Percentiles rank a stretch among this genome's conserved stretches.
phyloP scores from a whole-genome alignment of 108 stramenopile species.

The Nannochloropsis gaditana region DNA sequence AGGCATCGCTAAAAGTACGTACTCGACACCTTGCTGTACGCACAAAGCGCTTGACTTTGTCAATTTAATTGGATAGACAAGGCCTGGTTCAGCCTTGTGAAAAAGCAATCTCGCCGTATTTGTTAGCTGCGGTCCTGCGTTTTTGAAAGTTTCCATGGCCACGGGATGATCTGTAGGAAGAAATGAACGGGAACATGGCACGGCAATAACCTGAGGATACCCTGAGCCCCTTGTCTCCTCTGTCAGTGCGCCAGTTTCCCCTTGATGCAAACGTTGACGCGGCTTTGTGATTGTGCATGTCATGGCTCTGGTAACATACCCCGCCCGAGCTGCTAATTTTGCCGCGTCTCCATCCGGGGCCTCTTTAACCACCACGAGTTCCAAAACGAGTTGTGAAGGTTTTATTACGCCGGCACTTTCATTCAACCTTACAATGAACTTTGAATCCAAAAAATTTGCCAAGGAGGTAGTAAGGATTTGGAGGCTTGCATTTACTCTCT shows the following conservation, averaged over 20 bases:
- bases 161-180: conserved; percentile 19
- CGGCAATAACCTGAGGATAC: neutral
- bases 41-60: neutral
- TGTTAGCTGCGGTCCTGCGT: neutral
- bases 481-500: neutral
- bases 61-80: neutral
- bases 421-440: no score
- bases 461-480: neutral
- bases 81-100: neutral
- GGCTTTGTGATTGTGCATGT: no score
- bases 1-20: conserved; percentile 19
- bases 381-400: neutral
- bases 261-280: no score
- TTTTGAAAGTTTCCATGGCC: neutral
- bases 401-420: no score
- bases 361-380: neutral
- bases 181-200: neutral
- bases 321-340: neutral
- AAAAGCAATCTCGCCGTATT: neutral
- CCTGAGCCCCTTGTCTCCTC: neutral
- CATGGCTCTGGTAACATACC: no score
- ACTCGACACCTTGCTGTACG: conserved; percentile 7
- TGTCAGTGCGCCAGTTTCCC: neutral
- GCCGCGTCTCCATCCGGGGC: neutral
- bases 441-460: neutral